These are phyloP conservation scores for Mollisia scopiformis DNA, from an alignment of 2,329 filamentous ascomycete species.

Conservation along the genomic window DNA sequence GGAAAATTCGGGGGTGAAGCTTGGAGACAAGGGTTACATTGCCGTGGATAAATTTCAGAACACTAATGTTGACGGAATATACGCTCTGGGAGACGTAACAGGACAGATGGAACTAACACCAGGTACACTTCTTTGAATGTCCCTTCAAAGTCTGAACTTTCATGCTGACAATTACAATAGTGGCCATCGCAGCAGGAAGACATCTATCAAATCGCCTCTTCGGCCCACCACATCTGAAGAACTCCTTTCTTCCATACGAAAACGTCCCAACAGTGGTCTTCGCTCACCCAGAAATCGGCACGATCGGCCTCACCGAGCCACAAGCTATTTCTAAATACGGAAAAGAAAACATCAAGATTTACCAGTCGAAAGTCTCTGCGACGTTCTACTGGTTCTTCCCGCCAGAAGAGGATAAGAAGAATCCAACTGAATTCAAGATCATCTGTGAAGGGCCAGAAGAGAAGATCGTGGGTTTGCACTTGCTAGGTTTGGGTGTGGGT, in stretches of 20 bases:
- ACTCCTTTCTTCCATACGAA: constrained; percentile 49
- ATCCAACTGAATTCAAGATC: constrained; percentile 54
- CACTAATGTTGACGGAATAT: constrained; percentile 48
- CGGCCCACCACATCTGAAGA: constrained; percentile 46
- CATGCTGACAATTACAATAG: constrained; percentile 28
- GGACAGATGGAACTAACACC: constrained; percentile 53
- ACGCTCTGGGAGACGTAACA: constrained; percentile 53
- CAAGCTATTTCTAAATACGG: constrained; percentile 49
- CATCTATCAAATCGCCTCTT: constrained; percentile 53
- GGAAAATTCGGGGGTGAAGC: constrained; percentile 45
- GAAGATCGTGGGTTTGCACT: constrained; percentile 53
- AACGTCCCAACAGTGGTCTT: constrained; percentile 56
- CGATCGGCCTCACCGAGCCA: constrained; percentile 52
- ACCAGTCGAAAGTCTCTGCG: constrained; percentile 50
- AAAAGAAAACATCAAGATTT: constrained; percentile 52
- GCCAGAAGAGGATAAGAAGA: constrained; percentile 48
- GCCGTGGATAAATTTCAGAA: constrained; percentile 54
- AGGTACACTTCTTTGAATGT: constrained; percentile 36
- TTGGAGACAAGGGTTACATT: constrained; percentile 43
- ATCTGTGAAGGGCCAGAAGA: constrained; percentile 50
- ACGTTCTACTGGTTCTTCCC: constrained; percentile 52
- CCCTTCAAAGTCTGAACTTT: not conserved
- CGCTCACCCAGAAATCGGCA: constrained; percentile 52
- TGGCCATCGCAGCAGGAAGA: constrained; percentile 54
- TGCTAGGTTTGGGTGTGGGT: constrained; percentile 49